phyloP scores from a whole-genome alignment of 306 rosid species.

The Abrus pulchellus region DNA sequence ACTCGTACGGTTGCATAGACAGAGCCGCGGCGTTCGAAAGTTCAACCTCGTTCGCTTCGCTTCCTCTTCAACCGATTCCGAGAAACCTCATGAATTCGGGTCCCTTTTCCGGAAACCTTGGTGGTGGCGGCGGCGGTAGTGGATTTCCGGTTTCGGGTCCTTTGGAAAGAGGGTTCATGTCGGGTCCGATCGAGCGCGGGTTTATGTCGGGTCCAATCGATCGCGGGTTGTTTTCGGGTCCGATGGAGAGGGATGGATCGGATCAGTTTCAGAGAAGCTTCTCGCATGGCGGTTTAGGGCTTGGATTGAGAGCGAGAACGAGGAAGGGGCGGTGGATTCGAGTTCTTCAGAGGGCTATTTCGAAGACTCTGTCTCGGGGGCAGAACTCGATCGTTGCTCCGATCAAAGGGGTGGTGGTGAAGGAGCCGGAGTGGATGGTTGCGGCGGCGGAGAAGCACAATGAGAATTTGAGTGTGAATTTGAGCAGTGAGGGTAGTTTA shows the following conservation, averaged over 20 bases:
- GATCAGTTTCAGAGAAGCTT: conserved; percentile 86
- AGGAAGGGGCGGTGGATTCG: conserved; percentile 69
- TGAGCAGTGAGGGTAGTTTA: conserved; percentile 93
- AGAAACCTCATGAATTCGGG: conserved; percentile 67
- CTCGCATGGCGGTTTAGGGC: conserved; percentile 75
- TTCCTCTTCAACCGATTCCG: conserved; percentile 95
- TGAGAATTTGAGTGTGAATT: conserved; percentile 84
- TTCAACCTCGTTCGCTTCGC: conserved; percentile 90
- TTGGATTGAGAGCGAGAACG: conserved; percentile 60
- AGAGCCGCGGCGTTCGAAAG: conserved; percentile 96
- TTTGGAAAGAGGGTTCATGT: conserved; percentile 84
- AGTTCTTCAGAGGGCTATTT: conserved; percentile 69
- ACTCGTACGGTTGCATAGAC: conserved; percentile 77
- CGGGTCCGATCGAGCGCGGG: conserved; percentile 97
- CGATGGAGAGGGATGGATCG: conserved; percentile 71
- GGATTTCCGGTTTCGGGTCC: conserved; percentile 82
- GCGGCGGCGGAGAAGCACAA: conserved; percentile 65
- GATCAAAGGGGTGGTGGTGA: conserved; percentile 61
- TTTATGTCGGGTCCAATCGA: conserved; percentile 98
- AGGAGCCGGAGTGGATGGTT: conserved; percentile 83
- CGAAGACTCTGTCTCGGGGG: conserved; percentile 78
- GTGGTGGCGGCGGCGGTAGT: conserved; percentile 6
- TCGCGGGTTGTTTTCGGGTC: conserved; percentile 87
- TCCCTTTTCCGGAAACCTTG: conserved; percentile 67
- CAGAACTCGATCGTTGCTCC: conserved; percentile 83